Conservation (phyloP, 164 flowering plant species). For the Piper longum region DNA sequence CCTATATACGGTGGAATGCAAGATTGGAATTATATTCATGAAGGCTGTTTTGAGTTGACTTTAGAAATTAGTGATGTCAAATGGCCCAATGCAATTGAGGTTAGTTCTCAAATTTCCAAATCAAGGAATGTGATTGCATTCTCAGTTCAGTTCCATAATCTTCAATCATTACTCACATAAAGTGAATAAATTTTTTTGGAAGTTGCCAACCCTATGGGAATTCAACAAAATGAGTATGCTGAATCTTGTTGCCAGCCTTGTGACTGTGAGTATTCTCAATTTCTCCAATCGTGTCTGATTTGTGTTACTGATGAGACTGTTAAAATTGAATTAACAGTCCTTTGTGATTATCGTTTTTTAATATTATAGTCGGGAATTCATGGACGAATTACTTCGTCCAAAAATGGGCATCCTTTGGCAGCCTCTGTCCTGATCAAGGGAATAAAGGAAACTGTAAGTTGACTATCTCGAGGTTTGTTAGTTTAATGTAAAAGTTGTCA, state of each 20-base stretch:
- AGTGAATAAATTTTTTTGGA: conserved; percentile 5
- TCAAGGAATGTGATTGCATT: neutral
- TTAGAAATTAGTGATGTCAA: conserved; percentile 84
- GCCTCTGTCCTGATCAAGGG: conserved; percentile 57
- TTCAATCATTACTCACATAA: conserved; percentile 5
- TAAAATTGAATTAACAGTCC: no score
- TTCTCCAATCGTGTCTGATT: no score
- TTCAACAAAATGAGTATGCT: conserved; percentile 86
- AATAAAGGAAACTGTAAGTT: conserved; percentile 61
- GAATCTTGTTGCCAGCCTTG: conserved; percentile 79
- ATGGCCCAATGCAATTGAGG: conserved; percentile 91
- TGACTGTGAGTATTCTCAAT: conserved; percentile 34
- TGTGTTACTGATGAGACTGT: no score
- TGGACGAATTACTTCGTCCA: conserved; percentile 72
- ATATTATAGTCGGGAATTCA: conserved; percentile 66
- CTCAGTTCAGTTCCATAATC: neutral
- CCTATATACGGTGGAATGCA: conserved; percentile 99
- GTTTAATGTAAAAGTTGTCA: no score
- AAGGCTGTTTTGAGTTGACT: conserved; percentile 88
- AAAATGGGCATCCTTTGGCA: conserved; percentile 58
- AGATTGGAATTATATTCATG: conserved; percentile 94
- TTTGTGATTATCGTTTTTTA: neutral
- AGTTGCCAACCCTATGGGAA: conserved; percentile 82
- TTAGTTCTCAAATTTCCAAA: conserved; percentile 8
- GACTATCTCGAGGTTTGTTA: neutral